Conservation (phyloP, 2,329 filamentous ascomycete genomes). For the Monascus ruber region DNA sequence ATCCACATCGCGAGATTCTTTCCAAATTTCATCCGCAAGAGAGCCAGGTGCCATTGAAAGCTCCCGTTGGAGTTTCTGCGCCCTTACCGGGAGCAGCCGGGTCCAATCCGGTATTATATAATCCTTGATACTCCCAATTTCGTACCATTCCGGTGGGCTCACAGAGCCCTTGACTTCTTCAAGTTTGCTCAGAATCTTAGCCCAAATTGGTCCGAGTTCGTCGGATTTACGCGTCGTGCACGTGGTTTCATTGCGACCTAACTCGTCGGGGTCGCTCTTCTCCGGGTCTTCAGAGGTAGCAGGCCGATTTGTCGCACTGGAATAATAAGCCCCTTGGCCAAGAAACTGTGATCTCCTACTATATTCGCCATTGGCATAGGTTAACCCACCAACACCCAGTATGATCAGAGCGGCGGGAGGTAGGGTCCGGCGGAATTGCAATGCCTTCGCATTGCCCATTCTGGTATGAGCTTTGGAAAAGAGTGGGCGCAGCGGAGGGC, state of each 20-base stretch:
- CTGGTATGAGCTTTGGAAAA: slow-evolving; percentile 12
- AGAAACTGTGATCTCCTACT: slow-evolving; percentile 3
- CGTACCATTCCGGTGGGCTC: slow-evolving; percentile 30
- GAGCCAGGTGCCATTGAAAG: slow-evolving; percentile 80
- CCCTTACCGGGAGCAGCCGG: slow-evolving; percentile 59
- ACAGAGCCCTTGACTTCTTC: slow-evolving; percentile 30
- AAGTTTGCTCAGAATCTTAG: slow-evolving; percentile 40
- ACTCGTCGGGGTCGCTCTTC: slow-evolving; percentile 4
- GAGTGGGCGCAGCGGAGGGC: slow-evolving; percentile 5
- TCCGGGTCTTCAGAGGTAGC: neutral
- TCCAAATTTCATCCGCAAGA: slow-evolving; percentile 86
- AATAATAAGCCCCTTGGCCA: slow-evolving; percentile 1
- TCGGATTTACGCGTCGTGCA: slow-evolving; percentile 5
- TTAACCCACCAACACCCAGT: slow-evolving; percentile 12
- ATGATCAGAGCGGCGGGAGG: slow-evolving; percentile 22
- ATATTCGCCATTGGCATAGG: slow-evolving; percentile 11
- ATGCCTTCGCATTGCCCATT: slow-evolving; percentile 24
- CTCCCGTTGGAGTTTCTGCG: slow-evolving; percentile 76
- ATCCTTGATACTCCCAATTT: slow-evolving; percentile 49
- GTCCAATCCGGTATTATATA: slow-evolving; percentile 76
- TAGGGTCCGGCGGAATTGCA: slow-evolving; percentile 24
- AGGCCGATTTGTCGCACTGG: slow-evolving; percentile 1
- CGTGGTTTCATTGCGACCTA: slow-evolving; percentile 5
- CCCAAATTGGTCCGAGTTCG: slow-evolving; percentile 31
- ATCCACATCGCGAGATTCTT: slow-evolving; percentile 71